These are phyloP conservation scores for Beta corolliflora DNA, from an alignment of 179 eudicot species.

Conservation along the genomic window DNA sequence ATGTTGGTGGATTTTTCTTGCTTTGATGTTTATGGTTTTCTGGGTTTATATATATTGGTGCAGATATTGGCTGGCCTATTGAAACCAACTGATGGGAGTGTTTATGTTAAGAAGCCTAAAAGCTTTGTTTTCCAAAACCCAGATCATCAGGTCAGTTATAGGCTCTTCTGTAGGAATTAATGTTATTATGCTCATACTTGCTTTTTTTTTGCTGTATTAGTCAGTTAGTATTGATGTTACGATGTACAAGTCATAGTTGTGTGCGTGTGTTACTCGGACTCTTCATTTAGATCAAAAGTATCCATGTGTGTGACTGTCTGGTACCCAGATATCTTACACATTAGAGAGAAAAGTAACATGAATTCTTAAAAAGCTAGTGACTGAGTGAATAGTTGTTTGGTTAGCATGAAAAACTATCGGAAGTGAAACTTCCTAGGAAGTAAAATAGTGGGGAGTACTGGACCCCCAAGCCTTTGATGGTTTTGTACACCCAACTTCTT, in stretches of 20 bases:
- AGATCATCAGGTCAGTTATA: conserved; percentile 83
- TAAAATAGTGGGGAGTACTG: no score
- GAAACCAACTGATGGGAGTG: conserved; percentile 63
- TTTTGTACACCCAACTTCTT: not conserved
- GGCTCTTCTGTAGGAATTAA: not conserved
- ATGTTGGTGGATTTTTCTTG: not conserved
- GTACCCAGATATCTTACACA: no score
- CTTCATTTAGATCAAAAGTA: no score
- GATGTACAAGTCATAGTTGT: not conserved
- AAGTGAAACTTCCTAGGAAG: no score
- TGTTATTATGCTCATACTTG: not conserved
- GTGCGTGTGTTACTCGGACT: not conserved
- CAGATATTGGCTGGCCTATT: conserved; percentile 92
- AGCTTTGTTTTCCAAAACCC: conserved; percentile 98
- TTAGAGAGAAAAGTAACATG: no score
- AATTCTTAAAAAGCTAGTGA: no score
- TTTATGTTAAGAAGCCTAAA: conserved; percentile 73
- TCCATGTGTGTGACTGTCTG: no score
- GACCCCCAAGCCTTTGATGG: not conserved
- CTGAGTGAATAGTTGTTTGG: no score
- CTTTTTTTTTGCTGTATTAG: not conserved
- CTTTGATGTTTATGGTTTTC: not conserved
- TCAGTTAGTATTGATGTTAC: not conserved
- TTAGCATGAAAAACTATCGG: no score
- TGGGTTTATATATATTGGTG: not conserved